These are phyloP conservation scores for Mycena kentingensis DNA, from an alignment of 768 basidiomycete genomes.

Conservation along the genomic window DNA sequence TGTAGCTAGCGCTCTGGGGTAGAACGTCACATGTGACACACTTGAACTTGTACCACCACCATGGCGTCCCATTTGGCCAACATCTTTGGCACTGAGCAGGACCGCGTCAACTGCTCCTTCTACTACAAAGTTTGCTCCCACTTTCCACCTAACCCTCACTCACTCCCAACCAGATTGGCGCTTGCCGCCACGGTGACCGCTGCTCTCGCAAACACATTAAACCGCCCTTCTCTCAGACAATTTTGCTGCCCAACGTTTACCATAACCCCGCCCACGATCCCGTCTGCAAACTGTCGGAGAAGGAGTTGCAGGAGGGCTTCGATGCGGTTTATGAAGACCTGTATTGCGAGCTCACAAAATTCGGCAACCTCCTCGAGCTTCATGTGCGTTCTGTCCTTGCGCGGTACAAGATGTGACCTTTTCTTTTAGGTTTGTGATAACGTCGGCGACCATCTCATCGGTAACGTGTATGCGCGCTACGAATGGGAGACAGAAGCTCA, in stretches of 20 bases:
- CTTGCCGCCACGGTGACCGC: conserved; percentile 96
- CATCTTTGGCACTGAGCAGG: conserved; percentile 93
- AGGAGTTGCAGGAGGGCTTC: conserved; percentile 88
- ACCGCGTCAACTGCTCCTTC: conserved; percentile 98
- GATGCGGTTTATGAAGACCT: conserved; percentile 95
- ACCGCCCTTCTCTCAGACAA: conserved; percentile 96
- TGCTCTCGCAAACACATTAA: conserved; percentile 99
- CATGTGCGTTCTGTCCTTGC: conserved; percentile 60
- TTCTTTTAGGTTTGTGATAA: conserved; percentile 86
- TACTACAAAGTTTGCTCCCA: conserved; percentile 72
- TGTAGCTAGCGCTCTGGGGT: not conserved
- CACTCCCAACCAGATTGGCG: conserved; percentile 75
- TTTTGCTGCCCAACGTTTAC: conserved; percentile 95
- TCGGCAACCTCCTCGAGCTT: conserved; percentile 92
- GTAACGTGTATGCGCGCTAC: conserved; percentile 96
- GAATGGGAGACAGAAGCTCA: conserved; percentile 99
- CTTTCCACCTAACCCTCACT: conserved; percentile 6
- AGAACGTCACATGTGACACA: not conserved
- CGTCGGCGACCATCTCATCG: conserved; percentile 97
- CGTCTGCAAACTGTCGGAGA: conserved; percentile 82
- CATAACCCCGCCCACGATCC: conserved; percentile 97
- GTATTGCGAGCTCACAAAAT: conserved; percentile 92
- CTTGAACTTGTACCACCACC: not conserved
- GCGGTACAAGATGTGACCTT: conserved; percentile 11
- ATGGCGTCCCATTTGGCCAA: conserved; percentile 89